phyloP scores from a whole-genome alignment of 768 basidiomycete species.

The Cystobasidium onofrii region DNA sequence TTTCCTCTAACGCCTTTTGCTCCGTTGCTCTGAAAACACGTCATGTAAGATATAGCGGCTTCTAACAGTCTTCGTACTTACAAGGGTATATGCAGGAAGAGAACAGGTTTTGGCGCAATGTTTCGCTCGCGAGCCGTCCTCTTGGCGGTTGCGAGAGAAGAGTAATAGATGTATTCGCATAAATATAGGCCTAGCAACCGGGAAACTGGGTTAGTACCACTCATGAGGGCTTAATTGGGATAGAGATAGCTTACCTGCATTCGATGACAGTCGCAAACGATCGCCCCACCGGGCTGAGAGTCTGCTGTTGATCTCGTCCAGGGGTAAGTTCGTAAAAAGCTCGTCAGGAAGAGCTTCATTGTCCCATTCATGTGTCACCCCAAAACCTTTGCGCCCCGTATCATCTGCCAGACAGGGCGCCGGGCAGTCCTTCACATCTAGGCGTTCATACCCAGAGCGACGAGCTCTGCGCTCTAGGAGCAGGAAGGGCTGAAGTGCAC shows the following conservation, averaged over 20 bases:
- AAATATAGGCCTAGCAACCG: constrained; percentile 5
- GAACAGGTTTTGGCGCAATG: not conserved
- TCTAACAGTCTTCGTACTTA: too few species aligned
- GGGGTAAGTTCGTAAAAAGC: not conserved
- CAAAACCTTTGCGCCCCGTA: not conserved
- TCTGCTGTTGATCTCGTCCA: not conserved
- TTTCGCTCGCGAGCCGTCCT: not conserved
- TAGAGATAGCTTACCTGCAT: not conserved
- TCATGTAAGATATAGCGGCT: too few species aligned
- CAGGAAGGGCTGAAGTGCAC: not conserved
- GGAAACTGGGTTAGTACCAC: not conserved
- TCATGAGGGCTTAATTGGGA: too few species aligned
- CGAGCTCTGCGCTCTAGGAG: constrained; percentile 1
- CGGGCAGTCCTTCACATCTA: not conserved
- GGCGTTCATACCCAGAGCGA: not conserved
- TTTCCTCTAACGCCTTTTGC: not conserved
- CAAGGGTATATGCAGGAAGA: constrained; percentile 26
- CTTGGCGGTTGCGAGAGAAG: not conserved
- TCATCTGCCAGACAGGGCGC: not conserved
- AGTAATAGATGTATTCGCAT: constrained; percentile 25
- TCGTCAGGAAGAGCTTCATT: not conserved
- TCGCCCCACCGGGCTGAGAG: not conserved
- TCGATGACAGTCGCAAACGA: not conserved
- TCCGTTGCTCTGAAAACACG: not conserved
- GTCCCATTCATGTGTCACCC: not conserved